Conservation (phyloP, 306 rosid species). For the Begonia loranthoides region DNA sequence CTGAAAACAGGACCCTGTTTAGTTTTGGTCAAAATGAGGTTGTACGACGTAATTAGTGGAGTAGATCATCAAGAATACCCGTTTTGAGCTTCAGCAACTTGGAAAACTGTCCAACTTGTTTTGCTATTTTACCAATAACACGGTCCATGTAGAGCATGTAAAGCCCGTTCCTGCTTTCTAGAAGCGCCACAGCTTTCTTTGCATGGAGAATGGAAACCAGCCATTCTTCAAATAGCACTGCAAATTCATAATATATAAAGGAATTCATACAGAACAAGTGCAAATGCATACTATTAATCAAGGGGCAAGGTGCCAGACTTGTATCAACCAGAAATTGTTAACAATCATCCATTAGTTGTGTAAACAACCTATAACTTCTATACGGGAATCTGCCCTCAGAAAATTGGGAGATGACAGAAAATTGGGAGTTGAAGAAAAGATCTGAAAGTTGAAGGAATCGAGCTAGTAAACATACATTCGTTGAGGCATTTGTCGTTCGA, state of each 20-base stretch:
- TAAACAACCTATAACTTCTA: too few relatives aligned
- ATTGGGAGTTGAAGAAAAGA: too few relatives aligned
- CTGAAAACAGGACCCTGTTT: not conserved
- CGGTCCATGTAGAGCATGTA: constrained; percentile 74
- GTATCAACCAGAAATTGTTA: too few relatives aligned
- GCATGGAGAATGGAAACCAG: constrained; percentile 56
- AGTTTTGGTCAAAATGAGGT: not conserved
- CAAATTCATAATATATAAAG: constrained; percentile 2
- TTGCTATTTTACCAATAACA: constrained; percentile 51
- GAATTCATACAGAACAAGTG: too few relatives aligned
- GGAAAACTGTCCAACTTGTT: constrained; percentile 30
- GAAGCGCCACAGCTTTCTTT: constrained; percentile 49
- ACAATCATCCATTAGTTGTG: too few relatives aligned
- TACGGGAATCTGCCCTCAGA: too few relatives aligned
- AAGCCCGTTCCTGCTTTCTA: constrained; percentile 87
- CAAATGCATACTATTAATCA: too few relatives aligned
- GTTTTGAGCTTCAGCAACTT: constrained; percentile 45
- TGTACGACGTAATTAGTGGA: constrained; percentile 17
- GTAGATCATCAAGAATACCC: constrained; percentile 33
- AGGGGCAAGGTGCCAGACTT: too few relatives aligned
- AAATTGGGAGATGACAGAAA: too few relatives aligned
- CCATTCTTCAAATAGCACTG: constrained; percentile 82
- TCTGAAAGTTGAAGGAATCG: constrained; percentile 6
- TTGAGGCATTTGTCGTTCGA: constrained; percentile 52
- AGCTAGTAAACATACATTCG: constrained; percentile 26